These are phyloP conservation scores for Fusarium decemcellulare DNA, from an alignment of 2,329 filamentous ascomycete genomes.

Conservation along the genomic window DNA sequence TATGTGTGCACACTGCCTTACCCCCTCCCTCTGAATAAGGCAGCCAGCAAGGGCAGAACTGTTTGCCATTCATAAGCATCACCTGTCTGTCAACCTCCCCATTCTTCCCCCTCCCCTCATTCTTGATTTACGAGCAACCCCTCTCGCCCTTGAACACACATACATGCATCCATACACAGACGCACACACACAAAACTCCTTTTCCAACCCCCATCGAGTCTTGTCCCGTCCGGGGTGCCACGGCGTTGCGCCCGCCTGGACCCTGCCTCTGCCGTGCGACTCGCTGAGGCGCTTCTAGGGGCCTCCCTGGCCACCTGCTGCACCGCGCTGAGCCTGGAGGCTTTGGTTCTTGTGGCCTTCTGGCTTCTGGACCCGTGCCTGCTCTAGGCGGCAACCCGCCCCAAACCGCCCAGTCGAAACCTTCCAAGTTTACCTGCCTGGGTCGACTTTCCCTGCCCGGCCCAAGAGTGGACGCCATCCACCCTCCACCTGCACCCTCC, in stretches of 20 bases:
- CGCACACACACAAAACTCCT: conserved; percentile 1
- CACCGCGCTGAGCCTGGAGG: conserved; percentile 18
- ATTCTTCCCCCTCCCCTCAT: background rate
- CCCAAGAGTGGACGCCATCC: conserved; percentile 32
- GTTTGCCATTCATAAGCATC: conserved; percentile 6
- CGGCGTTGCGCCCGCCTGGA: conserved; percentile 23
- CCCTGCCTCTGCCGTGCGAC: conserved; percentile 32
- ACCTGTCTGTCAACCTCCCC: conserved; percentile 5
- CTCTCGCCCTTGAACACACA: background rate
- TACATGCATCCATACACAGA: no score
- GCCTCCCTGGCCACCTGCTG: conserved; percentile 28
- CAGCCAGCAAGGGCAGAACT: background rate
- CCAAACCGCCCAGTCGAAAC: conserved; percentile 30
- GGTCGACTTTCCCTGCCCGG: conserved; percentile 6
- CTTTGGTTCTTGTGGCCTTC: background rate
- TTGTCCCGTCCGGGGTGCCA: conserved; percentile 24
- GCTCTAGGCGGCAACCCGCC: conserved; percentile 18
- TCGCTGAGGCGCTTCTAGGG: conserved; percentile 27
- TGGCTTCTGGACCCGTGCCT: conserved; percentile 6
- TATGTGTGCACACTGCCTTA: background rate
- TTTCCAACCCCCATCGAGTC: conserved; percentile 17
- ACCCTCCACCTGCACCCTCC: conserved; percentile 6
- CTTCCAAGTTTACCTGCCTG: conserved; percentile 18
- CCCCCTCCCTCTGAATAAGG: conserved; percentile 3
- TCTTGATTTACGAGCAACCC: background rate